phyloP scores from a whole-genome alignment of 768 basidiomycete genomes.

The Amanita thiersii region DNA sequence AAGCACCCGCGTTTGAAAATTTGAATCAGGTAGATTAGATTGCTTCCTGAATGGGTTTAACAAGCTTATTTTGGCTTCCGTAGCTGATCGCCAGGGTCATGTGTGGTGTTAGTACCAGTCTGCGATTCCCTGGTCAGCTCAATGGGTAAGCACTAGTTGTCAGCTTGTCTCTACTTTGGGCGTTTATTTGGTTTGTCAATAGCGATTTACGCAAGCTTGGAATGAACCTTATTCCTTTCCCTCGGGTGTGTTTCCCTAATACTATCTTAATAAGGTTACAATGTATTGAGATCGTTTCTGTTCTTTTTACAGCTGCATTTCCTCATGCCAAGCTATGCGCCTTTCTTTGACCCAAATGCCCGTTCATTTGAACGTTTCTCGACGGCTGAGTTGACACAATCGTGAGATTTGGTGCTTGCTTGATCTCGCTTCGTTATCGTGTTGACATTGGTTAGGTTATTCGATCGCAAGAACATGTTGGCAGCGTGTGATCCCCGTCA shows the following conservation, averaged over 20 bases:
- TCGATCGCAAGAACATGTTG: conserved; percentile 73
- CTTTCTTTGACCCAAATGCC: conserved; percentile 66
- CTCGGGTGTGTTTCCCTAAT: conserved; percentile 69
- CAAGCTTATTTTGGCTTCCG: conserved; percentile 3
- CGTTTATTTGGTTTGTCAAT: conserved; percentile 9
- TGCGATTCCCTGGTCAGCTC: conserved; percentile 90
- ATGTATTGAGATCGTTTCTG: no score
- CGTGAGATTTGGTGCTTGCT: conserved; percentile 33
- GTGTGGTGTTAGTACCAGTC: conserved; percentile 88
- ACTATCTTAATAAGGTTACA: no score
- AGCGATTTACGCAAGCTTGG: conserved; percentile 86
- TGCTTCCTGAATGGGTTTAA: not conserved
- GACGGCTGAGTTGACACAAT: conserved; percentile 63
- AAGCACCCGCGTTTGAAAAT: conserved; percentile 54
- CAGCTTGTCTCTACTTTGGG: not conserved
- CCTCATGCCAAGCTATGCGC: conserved; percentile 92
- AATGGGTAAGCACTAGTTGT: conserved; percentile 52
- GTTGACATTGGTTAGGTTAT: conserved; percentile 39
- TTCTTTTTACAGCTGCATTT: conserved; percentile 77
- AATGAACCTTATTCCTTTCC: conserved; percentile 95
- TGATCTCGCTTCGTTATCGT: not conserved
- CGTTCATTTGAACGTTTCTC: conserved; percentile 52
- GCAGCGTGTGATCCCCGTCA: conserved; percentile 78
- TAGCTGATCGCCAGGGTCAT: conserved; percentile 83
- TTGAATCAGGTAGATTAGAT: conserved; percentile 55